Evolutionary conservation across 2,329 filamentous ascomycete genomes (phyloP).

Genomic region (Colletotrichum sp.): DNA sequence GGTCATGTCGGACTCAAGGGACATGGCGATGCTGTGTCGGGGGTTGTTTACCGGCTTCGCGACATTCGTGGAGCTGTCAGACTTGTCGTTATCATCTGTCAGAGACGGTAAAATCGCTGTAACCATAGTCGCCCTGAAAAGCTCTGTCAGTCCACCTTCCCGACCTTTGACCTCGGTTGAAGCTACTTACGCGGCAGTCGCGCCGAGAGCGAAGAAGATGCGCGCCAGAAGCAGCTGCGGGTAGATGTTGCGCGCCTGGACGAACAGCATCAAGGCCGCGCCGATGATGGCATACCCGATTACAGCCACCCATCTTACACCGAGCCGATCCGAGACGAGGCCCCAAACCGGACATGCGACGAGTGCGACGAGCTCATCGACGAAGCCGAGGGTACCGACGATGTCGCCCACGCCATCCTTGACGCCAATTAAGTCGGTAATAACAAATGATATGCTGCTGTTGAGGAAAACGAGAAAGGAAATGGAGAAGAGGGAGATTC

Average conservation of each 20-base stretch:
- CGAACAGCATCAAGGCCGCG: conserved; percentile 76
- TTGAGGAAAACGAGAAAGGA: conserved; percentile 91
- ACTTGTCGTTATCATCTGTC: conserved; percentile 52
- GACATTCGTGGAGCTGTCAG: conserved; percentile 26
- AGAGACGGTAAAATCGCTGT: conserved; percentile 86
- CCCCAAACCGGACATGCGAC: conserved; percentile 84
- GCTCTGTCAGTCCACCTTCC: neutral
- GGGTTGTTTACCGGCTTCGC: conserved; percentile 40
- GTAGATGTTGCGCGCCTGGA: conserved; percentile 86
- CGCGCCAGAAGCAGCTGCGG: conserved; percentile 85
- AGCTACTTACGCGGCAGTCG: conserved; percentile 75
- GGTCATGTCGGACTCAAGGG: conserved; percentile 74
- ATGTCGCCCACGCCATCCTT: conserved; percentile 77
- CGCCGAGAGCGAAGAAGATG: conserved; percentile 87
- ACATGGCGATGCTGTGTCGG: conserved; percentile 66
- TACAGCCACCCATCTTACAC: conserved; percentile 74
- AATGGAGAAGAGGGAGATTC: conserved; percentile 85
- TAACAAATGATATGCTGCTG: conserved; percentile 81
- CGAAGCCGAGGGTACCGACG: conserved; percentile 84
- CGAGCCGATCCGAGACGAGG: conserved; percentile 75
- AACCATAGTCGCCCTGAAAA: conserved; percentile 82
- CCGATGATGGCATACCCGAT: conserved; percentile 84
- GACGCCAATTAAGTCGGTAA: conserved; percentile 80
- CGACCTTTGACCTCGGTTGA: neutral
- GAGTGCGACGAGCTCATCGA: conserved; percentile 81